phyloP scores from a whole-genome alignment of 1,284 basidiomycete species.

The Macrocybe sp. region DNA sequence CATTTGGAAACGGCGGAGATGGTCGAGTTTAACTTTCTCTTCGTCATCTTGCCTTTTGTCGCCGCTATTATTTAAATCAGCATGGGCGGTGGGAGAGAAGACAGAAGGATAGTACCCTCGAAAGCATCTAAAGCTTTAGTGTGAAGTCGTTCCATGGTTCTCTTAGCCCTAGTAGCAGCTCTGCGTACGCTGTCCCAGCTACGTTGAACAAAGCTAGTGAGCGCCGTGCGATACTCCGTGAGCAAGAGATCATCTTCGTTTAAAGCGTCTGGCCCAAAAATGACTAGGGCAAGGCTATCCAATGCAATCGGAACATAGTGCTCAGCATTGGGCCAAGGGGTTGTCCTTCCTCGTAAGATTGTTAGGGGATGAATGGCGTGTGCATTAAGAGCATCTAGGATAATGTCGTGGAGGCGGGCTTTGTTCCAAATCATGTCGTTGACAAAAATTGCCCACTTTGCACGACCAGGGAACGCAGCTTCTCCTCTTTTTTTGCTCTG shows the following conservation, averaged over 20 bases:
- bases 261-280: constrained; percentile 18
- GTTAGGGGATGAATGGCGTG: constrained; percentile 16
- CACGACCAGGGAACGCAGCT: no score
- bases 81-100: no score
- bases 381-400: constrained; percentile 12
- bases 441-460: no score
- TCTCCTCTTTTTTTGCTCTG: no score
- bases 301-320: constrained; percentile 14
- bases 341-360: not conserved
- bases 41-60: constrained; percentile 6
- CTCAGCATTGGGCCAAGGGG: constrained; percentile 12
- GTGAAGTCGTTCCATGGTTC: no score
- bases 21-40: constrained; percentile 5
- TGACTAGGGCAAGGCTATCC: constrained; percentile 14
- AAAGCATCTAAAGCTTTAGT: no score
- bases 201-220: constrained; percentile 8
- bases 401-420: constrained; percentile 16
- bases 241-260: constrained; percentile 5
- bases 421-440: constrained; percentile 9
- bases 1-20: constrained; percentile 13
- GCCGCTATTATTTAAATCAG: no score
- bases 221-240: constrained; percentile 3
- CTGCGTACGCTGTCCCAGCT: constrained; percentile 13
- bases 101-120: no score
- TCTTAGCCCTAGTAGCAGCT: no score